Percentiles rank a stretch among this genome's conserved stretches.
These are phyloP conservation scores for Saturnispora mendoncae DNA, from an alignment of 805 yeast genomes.

Conservation along the genomic window DNA sequence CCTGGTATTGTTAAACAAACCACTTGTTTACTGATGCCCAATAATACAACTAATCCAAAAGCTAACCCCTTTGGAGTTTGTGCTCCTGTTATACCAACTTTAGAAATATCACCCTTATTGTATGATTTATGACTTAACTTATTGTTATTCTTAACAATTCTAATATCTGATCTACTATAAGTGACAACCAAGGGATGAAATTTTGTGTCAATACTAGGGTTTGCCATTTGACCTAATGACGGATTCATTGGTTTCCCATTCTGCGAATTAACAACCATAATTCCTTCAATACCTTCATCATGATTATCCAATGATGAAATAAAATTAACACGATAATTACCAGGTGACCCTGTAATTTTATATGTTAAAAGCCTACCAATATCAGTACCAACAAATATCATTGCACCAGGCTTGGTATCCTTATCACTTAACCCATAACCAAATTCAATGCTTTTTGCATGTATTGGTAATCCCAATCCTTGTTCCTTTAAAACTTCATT, in stretches of 20 bases:
- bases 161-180: conserved; percentile 48
- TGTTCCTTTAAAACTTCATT: conserved; percentile 26
- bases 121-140: conserved; percentile 58
- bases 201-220: conserved; percentile 33
- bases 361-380: conserved; percentile 61
- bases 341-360: conserved; percentile 56
- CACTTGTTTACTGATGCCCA: conserved; percentile 24
- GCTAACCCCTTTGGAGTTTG: conserved; percentile 17
- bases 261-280: conserved; percentile 50
- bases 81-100: conserved; percentile 44
- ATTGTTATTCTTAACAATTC: conserved; percentile 52
- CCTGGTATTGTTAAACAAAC: conserved; percentile 46
- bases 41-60: conserved; percentile 24
- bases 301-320: conserved; percentile 41
- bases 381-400: conserved; percentile 69
- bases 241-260: conserved; percentile 65
- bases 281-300: conserved; percentile 41
- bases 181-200: conserved; percentile 56
- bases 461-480: conserved; percentile 23
- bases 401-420: conserved; percentile 38
- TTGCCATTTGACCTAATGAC: conserved; percentile 40
- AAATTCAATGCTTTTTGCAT: conserved; percentile 59
- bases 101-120: conserved; percentile 38
- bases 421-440: conserved; percentile 54
- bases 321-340: conserved; percentile 50